Evolutionary conservation across 202 grass and related monocot species (phyloP).

Genomic region (Panicum virgatum): DNA sequence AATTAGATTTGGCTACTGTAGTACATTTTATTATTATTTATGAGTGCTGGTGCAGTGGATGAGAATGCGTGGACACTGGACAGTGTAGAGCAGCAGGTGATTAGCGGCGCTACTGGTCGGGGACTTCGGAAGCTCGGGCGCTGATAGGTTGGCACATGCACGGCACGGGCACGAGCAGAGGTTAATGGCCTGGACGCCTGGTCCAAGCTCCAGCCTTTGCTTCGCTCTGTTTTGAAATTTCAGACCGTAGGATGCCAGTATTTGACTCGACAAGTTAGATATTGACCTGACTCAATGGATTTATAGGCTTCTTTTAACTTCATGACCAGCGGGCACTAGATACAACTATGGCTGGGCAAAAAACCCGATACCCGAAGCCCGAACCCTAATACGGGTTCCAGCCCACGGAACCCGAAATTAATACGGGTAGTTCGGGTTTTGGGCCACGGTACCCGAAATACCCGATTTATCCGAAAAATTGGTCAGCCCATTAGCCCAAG

Average conservation of each 20-base stretch:
- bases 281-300: not conserved
- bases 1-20: too few species aligned
- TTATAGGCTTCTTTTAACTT: not conserved
- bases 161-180: not conserved
- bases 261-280: not conserved
- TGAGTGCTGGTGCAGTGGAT: slow-evolving; percentile 7
- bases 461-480: too few species aligned
- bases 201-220: not conserved
- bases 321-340: too few species aligned
- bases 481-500: too few species aligned
- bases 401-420: too few species aligned
- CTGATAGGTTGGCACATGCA: not conserved
- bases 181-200: not conserved
- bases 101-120: not conserved
- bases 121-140: not conserved
- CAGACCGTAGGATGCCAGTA: not conserved
- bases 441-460: too few species aligned
- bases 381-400: too few species aligned
- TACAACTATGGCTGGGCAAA: too few species aligned
- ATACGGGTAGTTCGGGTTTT: too few species aligned
- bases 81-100: not conserved
- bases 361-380: too few species aligned
- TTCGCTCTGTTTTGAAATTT: not conserved
- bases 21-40: slow-evolving; percentile 17
- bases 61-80: not conserved